A percentile compares a stretch with the other conserved stretches of the same genome.
These are phyloP conservation scores for Neurospora sublineolata DNA, from an alignment of 495 filamentous ascomycete species.

Conservation along the genomic window DNA sequence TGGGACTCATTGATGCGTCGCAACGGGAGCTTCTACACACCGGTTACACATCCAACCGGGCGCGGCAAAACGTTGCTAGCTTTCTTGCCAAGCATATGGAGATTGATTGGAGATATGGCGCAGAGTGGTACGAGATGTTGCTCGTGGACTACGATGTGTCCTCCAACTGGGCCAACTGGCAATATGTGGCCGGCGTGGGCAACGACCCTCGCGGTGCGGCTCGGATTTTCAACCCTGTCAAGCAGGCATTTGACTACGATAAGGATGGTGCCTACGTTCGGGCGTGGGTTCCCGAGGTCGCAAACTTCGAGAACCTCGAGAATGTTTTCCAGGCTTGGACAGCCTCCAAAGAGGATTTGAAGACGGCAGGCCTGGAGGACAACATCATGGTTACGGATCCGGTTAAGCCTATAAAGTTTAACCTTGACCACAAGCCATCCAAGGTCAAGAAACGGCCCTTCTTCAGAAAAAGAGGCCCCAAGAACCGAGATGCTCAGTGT, in stretches of 20 bases:
- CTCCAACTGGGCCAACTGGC: slow-evolving; percentile 70
- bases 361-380: slow-evolving; percentile 37
- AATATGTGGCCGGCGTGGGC: slow-evolving; percentile 61
- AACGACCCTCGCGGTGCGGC: slow-evolving; percentile 57
- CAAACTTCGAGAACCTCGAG: slow-evolving; percentile 38
- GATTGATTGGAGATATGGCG: slow-evolving; percentile 68
- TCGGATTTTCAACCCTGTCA: slow-evolving; percentile 61
- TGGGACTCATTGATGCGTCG: slow-evolving; percentile 59
- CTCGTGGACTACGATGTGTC: slow-evolving; percentile 61
- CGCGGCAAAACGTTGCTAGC: slow-evolving; percentile 58
- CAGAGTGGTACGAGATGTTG: slow-evolving; percentile 65
- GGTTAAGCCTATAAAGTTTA: slow-evolving; percentile 44
- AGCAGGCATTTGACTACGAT: slow-evolving; percentile 62
- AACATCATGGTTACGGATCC: slow-evolving; percentile 44
- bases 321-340: slow-evolving; percentile 56
- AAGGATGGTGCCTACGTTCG: slow-evolving; percentile 51
- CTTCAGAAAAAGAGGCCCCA: slow-evolving; percentile 13
- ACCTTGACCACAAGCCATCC: slow-evolving; percentile 32
- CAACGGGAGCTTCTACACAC: slow-evolving; percentile 58
- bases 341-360: slow-evolving; percentile 37
- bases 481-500: background rate
- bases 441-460: slow-evolving; percentile 20
- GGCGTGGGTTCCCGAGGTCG: slow-evolving; percentile 53
- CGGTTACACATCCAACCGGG: slow-evolving; percentile 60
- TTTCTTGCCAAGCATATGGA: slow-evolving; percentile 59